Evolutionary conservation across 495 filamentous ascomycete genomes (phyloP).

Genomic region (Penicillium simplicissimum): DNA sequence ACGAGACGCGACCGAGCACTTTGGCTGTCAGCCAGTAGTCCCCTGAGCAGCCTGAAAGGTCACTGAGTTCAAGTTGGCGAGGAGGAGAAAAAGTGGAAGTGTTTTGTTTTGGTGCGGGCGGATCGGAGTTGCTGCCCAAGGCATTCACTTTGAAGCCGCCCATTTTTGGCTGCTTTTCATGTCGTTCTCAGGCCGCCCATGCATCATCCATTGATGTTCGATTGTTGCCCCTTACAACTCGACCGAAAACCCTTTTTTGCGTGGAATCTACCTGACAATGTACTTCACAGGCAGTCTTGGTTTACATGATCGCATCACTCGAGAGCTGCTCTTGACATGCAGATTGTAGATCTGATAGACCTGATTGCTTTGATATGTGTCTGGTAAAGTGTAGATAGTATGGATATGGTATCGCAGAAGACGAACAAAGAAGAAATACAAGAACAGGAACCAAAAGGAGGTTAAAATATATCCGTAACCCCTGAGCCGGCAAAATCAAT

Average conservation of each 20-base stretch:
- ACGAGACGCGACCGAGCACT: conserved; percentile 11
- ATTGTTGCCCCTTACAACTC: neutral
- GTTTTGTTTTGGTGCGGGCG: conserved; percentile 30
- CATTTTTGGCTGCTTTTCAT: neutral
- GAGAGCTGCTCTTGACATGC: neutral
- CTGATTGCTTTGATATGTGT: conserved; percentile 4
- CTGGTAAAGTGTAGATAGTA: conserved; percentile 14
- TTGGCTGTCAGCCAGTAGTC: conserved; percentile 13
- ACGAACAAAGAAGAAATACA: conserved; percentile 4
- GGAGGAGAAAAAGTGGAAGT: conserved; percentile 17
- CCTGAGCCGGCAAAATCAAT: conserved; percentile 11
- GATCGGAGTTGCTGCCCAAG: conserved; percentile 29
- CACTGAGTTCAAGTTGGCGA: conserved; percentile 22
- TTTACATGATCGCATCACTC: neutral
- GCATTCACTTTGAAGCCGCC: conserved; percentile 8
- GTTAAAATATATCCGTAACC: conserved; percentile 8
- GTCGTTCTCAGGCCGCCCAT: conserved; percentile 1
- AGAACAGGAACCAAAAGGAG: conserved; percentile 4
- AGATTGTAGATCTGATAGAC: neutral
- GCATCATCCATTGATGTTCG: conserved; percentile 59
- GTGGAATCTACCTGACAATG: neutral
- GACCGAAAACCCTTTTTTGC: neutral
- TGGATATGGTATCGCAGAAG: conserved; percentile 20
- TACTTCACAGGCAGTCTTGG: neutral
- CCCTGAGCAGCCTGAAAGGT: conserved; percentile 17